Evolutionary conservation across 2,329 filamentous ascomycete species (phyloP), one percentile per base, ranked within the genome.

Genomic region (Monilinia polystroma): DNA sequence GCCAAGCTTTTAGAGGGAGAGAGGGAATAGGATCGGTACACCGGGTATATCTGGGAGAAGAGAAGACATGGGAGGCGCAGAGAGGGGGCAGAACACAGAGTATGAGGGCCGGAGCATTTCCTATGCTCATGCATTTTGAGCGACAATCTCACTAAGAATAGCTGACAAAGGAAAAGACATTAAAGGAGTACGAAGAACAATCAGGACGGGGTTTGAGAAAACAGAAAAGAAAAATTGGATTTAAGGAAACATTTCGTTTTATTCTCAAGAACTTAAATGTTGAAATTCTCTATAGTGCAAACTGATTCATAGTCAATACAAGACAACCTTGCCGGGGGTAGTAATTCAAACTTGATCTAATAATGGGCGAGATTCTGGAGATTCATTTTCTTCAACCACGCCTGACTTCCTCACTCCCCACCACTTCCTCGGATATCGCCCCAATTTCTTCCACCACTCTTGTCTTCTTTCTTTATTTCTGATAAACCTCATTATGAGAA

Each of bases 331-430:
- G n/a, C 10, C 23, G 20, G 14, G 35, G 20, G 16, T 38, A 26
- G 20, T 12, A 18, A 26, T 38, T 23, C 45, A 60, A 60, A 32
- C 14, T 7, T 38, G 47, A 26, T n/a, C 29, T 38, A 60, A 38
- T 38, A 60, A 38, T 26, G 58, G 58, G 16, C 58, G 29, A 51
- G 58, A 60, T 51, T 60, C 58, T 10, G 58, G 29, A 29, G 14
- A 38, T 38, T 23, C 45, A 38, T 60, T 3, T 60, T 16, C 45
- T 3, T 60, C 45, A 51, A 60, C 8, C 29, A 60, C 58, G 38
- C 32, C 29, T 11, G 58, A 38, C 29, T 2, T 16, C 14, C 49
- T 51, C 20, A 11, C 49, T 60, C 16, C 35, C 57, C 57, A 60
- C 26, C 47, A 35, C 43, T 11, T 49, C 29, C 56, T 47, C 12